A percentile compares a stretch with the other conserved stretches of the same genome.
These are phyloP conservation scores for Achaetomium macrosporum DNA, from an alignment of 2,329 filamentous ascomycete species.

Conservation along the genomic window DNA sequence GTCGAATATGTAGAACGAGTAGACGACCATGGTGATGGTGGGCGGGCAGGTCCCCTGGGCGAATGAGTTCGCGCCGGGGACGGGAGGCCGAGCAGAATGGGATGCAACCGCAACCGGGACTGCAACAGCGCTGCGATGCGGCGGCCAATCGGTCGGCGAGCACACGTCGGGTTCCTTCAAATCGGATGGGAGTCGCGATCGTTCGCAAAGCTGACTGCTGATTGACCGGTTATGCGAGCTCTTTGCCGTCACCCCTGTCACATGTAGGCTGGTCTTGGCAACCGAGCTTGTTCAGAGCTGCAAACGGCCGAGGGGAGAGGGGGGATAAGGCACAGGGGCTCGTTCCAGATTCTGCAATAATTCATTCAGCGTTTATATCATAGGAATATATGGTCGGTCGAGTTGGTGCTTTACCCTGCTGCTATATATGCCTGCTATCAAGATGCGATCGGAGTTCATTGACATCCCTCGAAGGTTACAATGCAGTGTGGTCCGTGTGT, in stretches of 20 bases:
- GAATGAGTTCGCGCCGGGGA: constrained; percentile 14
- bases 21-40: constrained; percentile 69
- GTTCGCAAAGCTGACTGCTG: background rate
- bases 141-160: background rate
- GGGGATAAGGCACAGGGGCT: no score
- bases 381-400: no score
- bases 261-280: background rate
- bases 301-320: no score
- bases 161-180: constrained; percentile 12
- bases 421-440: no score
- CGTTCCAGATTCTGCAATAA: no score
- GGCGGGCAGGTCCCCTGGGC: constrained; percentile 8
- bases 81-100: background rate
- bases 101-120: background rate
- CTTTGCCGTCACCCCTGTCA: background rate
- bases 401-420: no score
- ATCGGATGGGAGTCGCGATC: constrained; percentile 5
- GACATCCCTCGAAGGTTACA: no score
- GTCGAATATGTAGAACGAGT: constrained; percentile 98
- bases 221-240: constrained; percentile 14
- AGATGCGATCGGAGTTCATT: no score
- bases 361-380: no score
- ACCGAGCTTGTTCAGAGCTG: no score
- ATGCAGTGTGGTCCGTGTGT: background rate
- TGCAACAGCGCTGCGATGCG: background rate